Evolutionary conservation across 371 early-diverging fungal species (phyloP).

Genomic region (Mucor piriformis): DNA sequence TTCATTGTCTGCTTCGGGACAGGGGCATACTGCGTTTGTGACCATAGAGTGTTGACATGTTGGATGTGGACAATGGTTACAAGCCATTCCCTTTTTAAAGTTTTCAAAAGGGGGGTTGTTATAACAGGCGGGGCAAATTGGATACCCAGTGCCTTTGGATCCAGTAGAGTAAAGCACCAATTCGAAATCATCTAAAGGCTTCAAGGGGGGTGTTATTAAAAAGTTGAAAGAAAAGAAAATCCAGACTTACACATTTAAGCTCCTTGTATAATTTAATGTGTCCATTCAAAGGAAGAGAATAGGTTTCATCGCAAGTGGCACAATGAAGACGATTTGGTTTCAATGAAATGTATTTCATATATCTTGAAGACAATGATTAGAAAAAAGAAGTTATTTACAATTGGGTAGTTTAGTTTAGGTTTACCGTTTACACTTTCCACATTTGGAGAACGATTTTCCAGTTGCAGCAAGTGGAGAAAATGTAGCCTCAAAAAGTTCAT

Average conservation of each 20-base stretch:
- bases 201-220: background rate
- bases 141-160: constrained; percentile 56
- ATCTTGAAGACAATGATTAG: constrained; percentile 25
- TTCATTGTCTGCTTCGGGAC: constrained; percentile 45
- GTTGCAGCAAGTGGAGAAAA: constrained; percentile 55
- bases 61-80: constrained; percentile 58
- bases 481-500: constrained; percentile 59
- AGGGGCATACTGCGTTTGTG: constrained; percentile 47
- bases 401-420: background rate
- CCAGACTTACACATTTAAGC: constrained; percentile 45
- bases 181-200: constrained; percentile 60
- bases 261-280: constrained; percentile 58
- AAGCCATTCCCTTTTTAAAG: constrained; percentile 51
- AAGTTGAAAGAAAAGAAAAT: background rate
- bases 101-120: constrained; percentile 60
- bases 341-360: constrained; percentile 54
- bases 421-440: constrained; percentile 59
- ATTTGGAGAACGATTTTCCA: constrained; percentile 54
- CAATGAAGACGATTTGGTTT: constrained; percentile 58
- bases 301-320: constrained; percentile 57
- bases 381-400: background rate
- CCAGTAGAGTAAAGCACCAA: constrained; percentile 56
- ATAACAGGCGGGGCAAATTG: constrained; percentile 59
- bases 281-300: constrained; percentile 55
- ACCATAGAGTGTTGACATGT: constrained; percentile 55